Percentiles rank a stretch among this genome's conserved stretches.
Evolutionary conservation across 2,329 filamentous ascomycete species (phyloP).

Genomic region (Dactylellina cionopaga): DNA sequence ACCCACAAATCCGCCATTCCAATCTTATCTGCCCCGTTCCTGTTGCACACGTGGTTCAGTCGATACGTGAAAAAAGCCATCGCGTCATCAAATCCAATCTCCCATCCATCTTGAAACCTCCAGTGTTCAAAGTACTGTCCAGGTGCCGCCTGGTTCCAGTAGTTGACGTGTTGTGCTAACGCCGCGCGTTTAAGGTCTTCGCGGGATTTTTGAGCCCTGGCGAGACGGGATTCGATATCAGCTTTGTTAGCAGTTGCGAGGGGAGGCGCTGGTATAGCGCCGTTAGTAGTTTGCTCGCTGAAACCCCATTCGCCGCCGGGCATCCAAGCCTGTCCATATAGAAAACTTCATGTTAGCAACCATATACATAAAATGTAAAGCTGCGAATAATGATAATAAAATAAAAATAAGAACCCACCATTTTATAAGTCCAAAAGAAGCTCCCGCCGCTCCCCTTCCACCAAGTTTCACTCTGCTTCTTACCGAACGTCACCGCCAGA

Average conservation of each 20-base stretch:
- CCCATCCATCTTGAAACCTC: conserved; percentile 68
- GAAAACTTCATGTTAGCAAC: conserved; percentile 17
- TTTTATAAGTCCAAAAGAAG: conserved; percentile 71
- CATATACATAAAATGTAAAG: background rate
- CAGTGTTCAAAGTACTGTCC: conserved; percentile 66
- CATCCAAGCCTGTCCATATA: conserved; percentile 64
- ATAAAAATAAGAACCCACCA: conserved; percentile 58
- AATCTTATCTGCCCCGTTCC: conserved; percentile 65
- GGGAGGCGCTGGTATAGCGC: conserved; percentile 60
- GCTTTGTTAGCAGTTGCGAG: conserved; percentile 61
- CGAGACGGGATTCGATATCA: conserved; percentile 58
- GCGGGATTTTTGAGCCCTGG: conserved; percentile 61
- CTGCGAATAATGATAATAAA: background rate
- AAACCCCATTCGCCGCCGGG: conserved; percentile 72
- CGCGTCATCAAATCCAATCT: conserved; percentile 68
- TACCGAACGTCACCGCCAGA: conserved; percentile 64
- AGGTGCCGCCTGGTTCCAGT: conserved; percentile 65
- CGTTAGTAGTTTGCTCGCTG: conserved; percentile 63
- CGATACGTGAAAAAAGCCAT: conserved; percentile 62
- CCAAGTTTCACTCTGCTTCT: conserved; percentile 64
- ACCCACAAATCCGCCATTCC: conserved; percentile 70
- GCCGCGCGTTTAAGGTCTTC: conserved; percentile 60
- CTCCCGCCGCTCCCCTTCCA: conserved; percentile 65
- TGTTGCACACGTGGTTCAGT: conserved; percentile 60
- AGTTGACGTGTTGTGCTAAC: conserved; percentile 63